Percentiles rank a stretch among this genome's conserved stretches.
Evolutionary conservation across 2,329 filamentous ascomycete genomes (phyloP).

Genomic region (Colletotrichum sp.): DNA sequence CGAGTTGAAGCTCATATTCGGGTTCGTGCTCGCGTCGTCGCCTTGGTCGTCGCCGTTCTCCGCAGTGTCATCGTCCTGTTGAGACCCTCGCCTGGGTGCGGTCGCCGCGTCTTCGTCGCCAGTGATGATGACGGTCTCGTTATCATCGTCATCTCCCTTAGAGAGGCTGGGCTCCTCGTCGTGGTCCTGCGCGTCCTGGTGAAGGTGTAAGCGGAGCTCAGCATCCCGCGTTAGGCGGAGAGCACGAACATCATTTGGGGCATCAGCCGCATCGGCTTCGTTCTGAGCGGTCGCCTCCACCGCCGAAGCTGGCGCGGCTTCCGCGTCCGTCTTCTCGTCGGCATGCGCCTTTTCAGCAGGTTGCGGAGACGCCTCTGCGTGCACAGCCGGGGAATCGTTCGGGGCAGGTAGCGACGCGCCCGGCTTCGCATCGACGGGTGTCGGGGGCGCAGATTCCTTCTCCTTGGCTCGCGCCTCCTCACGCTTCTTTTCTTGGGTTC

Average conservation of each 20-base stretch:
- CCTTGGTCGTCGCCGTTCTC: slow-evolving; percentile 25
- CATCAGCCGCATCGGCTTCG: background rate
- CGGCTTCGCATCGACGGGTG: slow-evolving; percentile 45
- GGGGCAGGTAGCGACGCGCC: slow-evolving; percentile 33
- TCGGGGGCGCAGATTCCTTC: slow-evolving; percentile 43
- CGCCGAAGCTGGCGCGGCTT: background rate
- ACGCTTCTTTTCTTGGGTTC: slow-evolving; percentile 89
- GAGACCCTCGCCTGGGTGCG: background rate
- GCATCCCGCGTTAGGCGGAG: background rate
- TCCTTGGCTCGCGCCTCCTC: slow-evolving; percentile 66
- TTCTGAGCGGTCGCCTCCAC: background rate
- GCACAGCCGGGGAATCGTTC: slow-evolving; percentile 18
- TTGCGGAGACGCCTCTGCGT: slow-evolving; percentile 16
- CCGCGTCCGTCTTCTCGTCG: background rate
- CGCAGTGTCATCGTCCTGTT: slow-evolving; percentile 20
- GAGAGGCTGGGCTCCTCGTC: background rate
- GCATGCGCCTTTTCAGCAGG: background rate
- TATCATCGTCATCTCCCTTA: slow-evolving; percentile 16
- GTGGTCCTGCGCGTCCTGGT: background rate
- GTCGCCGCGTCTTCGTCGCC: slow-evolving; percentile 14
- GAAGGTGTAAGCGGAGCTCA: background rate
- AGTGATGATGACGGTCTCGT: slow-evolving; percentile 18
- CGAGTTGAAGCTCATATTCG: slow-evolving; percentile 38
- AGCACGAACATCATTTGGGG: background rate
- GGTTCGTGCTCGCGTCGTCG: slow-evolving; percentile 27